phyloP scores from a whole-genome alignment of 495 filamentous ascomycete genomes.

The Massariosphaeria phaeospora region DNA sequence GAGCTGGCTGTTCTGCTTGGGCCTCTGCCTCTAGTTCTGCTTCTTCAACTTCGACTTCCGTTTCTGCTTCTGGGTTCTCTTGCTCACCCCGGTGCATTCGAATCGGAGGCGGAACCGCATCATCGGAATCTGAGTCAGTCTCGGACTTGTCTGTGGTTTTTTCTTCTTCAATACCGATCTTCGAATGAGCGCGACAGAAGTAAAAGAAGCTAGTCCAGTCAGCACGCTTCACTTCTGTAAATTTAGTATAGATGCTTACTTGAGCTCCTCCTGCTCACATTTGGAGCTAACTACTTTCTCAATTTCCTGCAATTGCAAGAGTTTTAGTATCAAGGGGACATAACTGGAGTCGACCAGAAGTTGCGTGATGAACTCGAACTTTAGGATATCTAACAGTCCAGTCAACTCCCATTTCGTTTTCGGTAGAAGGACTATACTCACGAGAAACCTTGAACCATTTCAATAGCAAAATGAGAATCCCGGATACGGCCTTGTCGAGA shows the following conservation, averaged over 20 bases:
- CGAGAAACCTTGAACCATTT: conserved; percentile 98
- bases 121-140: conserved; percentile 52
- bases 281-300: conserved; percentile 81
- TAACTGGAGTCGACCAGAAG: conserved; percentile 91
- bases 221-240: neutral
- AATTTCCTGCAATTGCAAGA: conserved; percentile 87
- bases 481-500: conserved; percentile 82
- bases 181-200: conserved; percentile 57
- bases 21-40: no score
- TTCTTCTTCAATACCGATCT: conserved; percentile 26
- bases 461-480: conserved; percentile 72
- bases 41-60: no score
- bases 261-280: conserved; percentile 75
- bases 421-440: conserved; percentile 46
- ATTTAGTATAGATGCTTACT: conserved; percentile 48
- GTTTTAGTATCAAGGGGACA: conserved; percentile 82
- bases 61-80: conserved; percentile 3
- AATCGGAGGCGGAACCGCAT: conserved; percentile 74
- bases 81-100: conserved; percentile 20
- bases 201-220: conserved; percentile 66
- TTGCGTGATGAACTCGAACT: conserved; percentile 93
- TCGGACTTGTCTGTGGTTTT: conserved; percentile 14
- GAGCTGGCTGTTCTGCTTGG: conserved; percentile 1
- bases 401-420: no score
- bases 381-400: conserved; percentile 66